Evolutionary conservation across 495 filamentous ascomycete genomes (phyloP).

Genomic region (Penicillium dipodomyicola): DNA sequence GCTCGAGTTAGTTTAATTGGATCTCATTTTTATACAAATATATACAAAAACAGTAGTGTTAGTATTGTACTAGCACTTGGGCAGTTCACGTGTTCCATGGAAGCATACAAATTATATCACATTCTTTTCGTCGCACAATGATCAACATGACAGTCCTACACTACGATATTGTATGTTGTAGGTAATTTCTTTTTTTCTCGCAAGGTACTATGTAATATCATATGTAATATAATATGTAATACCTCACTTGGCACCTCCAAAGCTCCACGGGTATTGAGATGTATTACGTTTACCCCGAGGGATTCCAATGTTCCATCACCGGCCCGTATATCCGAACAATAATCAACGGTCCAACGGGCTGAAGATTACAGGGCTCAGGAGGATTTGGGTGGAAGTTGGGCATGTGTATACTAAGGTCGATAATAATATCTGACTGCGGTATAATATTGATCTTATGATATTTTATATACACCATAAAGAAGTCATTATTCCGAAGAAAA

Average conservation of each 20-base stretch:
- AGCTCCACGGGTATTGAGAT: background rate
- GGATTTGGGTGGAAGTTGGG: background rate
- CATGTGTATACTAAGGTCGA: background rate
- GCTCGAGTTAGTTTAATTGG: background rate
- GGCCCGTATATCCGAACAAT: slow-evolving; percentile 21
- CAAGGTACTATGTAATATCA: no score
- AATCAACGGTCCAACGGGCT: slow-evolving; percentile 10
- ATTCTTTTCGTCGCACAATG: slow-evolving; percentile 24
- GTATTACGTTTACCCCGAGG: slow-evolving; percentile 6
- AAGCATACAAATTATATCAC: slow-evolving; percentile 9
- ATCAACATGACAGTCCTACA: slow-evolving; percentile 3
- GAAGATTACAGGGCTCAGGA: slow-evolving; percentile 3
- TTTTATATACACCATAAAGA: background rate
- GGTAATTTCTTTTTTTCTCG: background rate
- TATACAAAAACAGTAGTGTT: background rate
- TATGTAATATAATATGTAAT: background rate
- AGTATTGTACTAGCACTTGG: background rate
- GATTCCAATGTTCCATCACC: slow-evolving; percentile 4
- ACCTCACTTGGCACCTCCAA: no score
- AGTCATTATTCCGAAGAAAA: background rate
- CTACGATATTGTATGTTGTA: no score
- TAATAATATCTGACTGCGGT: background rate
- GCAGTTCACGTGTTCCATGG: background rate
- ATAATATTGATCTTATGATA: background rate
- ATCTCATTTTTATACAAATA: background rate